These are phyloP conservation scores for Aspergillus pseudotamarii DNA, from an alignment of 2,329 filamentous ascomycete genomes.

Conservation along the genomic window DNA sequence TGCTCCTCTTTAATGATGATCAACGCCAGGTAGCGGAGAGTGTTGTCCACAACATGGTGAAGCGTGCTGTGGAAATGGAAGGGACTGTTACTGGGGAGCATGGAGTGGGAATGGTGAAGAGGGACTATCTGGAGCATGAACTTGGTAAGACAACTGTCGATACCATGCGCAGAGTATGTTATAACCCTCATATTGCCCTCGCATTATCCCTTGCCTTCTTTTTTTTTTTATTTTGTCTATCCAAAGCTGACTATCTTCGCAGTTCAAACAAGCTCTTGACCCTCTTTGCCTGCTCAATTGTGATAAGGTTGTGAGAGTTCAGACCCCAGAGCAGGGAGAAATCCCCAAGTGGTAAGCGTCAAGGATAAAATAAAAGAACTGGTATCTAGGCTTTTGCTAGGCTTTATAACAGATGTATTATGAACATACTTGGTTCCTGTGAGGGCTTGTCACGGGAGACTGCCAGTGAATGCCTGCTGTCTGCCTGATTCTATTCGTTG, in stretches of 20 bases:
- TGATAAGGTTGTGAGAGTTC: constrained; percentile 64
- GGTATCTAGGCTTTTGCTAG: too few species aligned
- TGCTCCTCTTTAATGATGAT: constrained; percentile 62
- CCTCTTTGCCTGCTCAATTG: constrained; percentile 65
- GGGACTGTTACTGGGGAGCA: constrained; percentile 75
- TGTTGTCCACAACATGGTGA: constrained; percentile 70
- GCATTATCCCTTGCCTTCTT: too few species aligned
- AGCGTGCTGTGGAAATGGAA: constrained; percentile 69
- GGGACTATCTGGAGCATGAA: constrained; percentile 66
- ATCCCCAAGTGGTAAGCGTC: constrained; percentile 47
- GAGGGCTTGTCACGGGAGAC: too few species aligned
- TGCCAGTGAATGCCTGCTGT: neutral
- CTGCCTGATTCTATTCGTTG: too few species aligned
- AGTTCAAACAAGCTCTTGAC: constrained; percentile 67
- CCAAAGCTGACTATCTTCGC: constrained; percentile 23
- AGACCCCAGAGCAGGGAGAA: constrained; percentile 53
- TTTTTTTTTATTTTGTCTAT: neutral
- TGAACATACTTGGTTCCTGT: too few species aligned
- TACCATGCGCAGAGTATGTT: constrained; percentile 64
- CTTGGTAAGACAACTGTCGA: constrained; percentile 63
- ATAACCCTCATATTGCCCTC: neutral
- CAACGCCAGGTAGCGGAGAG: constrained; percentile 59
- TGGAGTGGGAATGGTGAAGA: constrained; percentile 70
- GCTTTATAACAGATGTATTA: too few species aligned
- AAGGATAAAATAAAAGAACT: neutral